phyloP scores from a whole-genome alignment of 2,329 filamentous ascomycete genomes.

The Scolecobasidium constrictum region DNA sequence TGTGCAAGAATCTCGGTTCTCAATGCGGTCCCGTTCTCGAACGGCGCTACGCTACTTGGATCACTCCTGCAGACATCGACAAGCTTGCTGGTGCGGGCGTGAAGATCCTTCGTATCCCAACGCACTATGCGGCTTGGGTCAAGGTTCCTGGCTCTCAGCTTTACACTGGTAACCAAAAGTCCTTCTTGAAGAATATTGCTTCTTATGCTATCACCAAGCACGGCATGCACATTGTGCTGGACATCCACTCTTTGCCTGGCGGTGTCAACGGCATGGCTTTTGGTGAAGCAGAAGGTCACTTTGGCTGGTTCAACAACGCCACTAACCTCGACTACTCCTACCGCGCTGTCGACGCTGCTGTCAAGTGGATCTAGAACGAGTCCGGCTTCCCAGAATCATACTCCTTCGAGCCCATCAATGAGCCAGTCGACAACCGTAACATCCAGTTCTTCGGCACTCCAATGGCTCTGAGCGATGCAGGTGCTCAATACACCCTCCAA shows the following conservation, averaged over 20 bases:
- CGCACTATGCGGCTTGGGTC: conserved; percentile 26
- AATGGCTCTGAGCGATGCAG: conserved; percentile 19
- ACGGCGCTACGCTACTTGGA: conserved; percentile 19
- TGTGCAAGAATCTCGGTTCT: conserved; percentile 20
- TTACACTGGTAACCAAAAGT: conserved; percentile 22
- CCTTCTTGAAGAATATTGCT: conserved; percentile 20
- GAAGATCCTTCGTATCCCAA: conserved; percentile 25
- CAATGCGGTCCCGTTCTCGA: conserved; percentile 21
- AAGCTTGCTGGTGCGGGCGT: conserved; percentile 21
- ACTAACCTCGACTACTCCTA: conserved; percentile 24
- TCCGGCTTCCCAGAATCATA: conserved; percentile 20
- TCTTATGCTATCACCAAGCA: conserved; percentile 25
- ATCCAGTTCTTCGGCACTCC: conserved; percentile 22
- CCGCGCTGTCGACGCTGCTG: conserved; percentile 20
- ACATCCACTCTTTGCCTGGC: conserved; percentile 21
- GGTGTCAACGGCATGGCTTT: conserved; percentile 19
- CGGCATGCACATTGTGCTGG: conserved; percentile 26
- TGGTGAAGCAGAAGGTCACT: conserved; percentile 15
- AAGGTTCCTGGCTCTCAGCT: conserved; percentile 22
- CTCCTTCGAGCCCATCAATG: conserved; percentile 28
- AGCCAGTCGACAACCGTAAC: conserved; percentile 22
- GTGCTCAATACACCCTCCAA: conserved; percentile 20
- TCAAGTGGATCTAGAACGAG: conserved; percentile 22
- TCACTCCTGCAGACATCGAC: conserved; percentile 22
- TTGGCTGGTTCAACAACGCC: conserved; percentile 25